Conservation (phyloP, 148 eudicot genomes). For the Selenicereus undatus region DNA sequence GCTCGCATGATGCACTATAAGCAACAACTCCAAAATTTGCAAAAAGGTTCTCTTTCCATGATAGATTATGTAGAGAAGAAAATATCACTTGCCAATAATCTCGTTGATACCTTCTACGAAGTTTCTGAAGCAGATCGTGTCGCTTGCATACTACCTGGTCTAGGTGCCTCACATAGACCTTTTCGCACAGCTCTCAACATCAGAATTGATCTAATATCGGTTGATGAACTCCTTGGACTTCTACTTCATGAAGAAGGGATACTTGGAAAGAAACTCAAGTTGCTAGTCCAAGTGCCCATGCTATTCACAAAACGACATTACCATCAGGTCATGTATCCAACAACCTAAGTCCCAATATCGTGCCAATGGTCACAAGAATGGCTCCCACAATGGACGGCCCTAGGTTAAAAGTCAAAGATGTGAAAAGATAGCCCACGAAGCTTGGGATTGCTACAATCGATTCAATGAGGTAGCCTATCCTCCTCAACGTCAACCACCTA, state of each 20-base stretch:
- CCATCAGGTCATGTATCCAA: neutral
- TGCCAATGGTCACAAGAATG: neutral
- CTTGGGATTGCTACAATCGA: neutral
- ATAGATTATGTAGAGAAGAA: neutral
- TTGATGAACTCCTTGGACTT: constrained; percentile 5
- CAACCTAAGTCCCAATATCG: neutral
- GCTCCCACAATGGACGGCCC: neutral
- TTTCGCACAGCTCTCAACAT: neutral
- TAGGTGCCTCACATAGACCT: neutral
- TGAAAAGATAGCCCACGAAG: neutral
- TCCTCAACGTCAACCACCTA: neutral
- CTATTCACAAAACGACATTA: neutral
- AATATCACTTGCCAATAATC: neutral
- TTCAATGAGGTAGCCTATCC: neutral
- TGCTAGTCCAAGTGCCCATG: neutral
- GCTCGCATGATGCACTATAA: neutral
- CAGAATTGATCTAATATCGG: neutral
- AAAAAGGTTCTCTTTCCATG: neutral
- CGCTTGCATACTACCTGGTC: neutral
- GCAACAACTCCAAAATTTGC: neutral
- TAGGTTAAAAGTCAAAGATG: neutral
- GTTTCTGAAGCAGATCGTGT: neutral
- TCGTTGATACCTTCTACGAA: neutral
- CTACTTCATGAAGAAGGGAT: constrained; percentile 7
- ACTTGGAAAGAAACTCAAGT: neutral